phyloP scores from a whole-genome alignment of 805 yeast species.

The Ogataea parapolymorpha region DNA sequence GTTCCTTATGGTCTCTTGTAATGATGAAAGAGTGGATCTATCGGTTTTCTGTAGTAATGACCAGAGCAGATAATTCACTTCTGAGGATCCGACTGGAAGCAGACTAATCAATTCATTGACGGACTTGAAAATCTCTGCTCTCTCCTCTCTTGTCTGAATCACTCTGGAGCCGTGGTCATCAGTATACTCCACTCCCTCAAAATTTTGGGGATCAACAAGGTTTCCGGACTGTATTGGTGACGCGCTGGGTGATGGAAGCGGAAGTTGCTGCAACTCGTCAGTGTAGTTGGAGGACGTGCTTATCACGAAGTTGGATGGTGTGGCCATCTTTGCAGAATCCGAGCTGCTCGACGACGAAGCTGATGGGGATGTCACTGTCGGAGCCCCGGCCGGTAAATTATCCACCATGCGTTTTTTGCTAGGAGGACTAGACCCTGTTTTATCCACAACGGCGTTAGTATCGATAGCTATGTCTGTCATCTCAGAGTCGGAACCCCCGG shows the following conservation, averaged over 20 bases:
- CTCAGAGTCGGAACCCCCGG: constrained; percentile 15
- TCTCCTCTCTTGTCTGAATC: constrained; percentile 2
- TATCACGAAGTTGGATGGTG: constrained; percentile 10
- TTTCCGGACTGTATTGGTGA: constrained; percentile 44
- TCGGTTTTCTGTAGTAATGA: constrained; percentile 56
- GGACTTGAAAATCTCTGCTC: constrained; percentile 37
- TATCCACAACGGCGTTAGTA: constrained; percentile 10
- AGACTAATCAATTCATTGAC: constrained; percentile 32
- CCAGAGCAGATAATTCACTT: constrained; percentile 44
- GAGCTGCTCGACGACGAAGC: constrained; percentile 12
- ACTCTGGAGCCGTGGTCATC: neutral
- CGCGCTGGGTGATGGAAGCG: constrained; percentile 68
- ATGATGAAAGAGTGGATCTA: constrained; percentile 57
- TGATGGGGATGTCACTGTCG: constrained; percentile 17
- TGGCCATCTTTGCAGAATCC: constrained; percentile 14
- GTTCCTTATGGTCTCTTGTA: constrained; percentile 48
- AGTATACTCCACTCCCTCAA: constrained; percentile 20
- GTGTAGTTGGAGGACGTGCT: constrained; percentile 9
- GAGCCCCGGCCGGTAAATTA: neutral
- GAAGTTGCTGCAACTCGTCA: constrained; percentile 41
- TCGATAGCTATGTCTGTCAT: constrained; percentile 18
- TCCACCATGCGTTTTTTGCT: constrained; percentile 22
- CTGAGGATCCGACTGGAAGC: constrained; percentile 46
- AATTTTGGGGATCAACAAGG: constrained; percentile 18
- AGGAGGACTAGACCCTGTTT: constrained; percentile 19